Conservation (phyloP, 2,329 filamentous ascomycete genomes). For the Arthrobotrys pseudoclavata region DNA sequence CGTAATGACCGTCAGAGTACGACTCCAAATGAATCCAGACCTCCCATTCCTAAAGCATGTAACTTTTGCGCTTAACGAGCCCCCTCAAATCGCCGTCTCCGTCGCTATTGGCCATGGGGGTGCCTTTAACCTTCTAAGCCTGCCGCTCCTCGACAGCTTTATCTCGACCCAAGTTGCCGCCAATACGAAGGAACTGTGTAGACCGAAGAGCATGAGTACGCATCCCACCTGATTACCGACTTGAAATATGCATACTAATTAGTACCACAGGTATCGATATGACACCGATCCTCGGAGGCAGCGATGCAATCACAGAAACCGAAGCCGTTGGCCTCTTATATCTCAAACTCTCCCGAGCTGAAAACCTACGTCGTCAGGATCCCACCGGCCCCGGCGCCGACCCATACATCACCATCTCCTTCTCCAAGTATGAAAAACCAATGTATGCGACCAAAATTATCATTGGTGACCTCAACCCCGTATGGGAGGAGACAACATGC, state of each 20-base stretch:
- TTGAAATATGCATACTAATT: neutral
- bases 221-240: neutral
- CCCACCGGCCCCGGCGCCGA: constrained; percentile 91
- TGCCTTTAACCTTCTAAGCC: constrained; percentile 86
- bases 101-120: constrained; percentile 73
- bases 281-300: constrained; percentile 88
- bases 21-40: constrained; percentile 87
- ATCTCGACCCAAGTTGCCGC: constrained; percentile 94
- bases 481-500: constrained; percentile 90
- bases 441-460: constrained; percentile 98
- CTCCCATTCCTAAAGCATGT: constrained; percentile 92
- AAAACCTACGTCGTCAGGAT: constrained; percentile 92
- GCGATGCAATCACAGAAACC: constrained; percentile 91
- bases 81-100: constrained; percentile 88
- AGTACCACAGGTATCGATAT: constrained; percentile 76
- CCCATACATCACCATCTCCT: constrained; percentile 93
- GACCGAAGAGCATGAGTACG: constrained; percentile 92
- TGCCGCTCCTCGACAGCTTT: constrained; percentile 94
- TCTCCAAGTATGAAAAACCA: constrained; percentile 96
- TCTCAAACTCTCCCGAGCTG: constrained; percentile 88
- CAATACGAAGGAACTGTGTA: constrained; percentile 89
- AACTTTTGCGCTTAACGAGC: constrained; percentile 93
- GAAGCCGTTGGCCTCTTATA: constrained; percentile 88
- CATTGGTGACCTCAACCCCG: constrained; percentile 90
- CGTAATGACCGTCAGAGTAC: constrained; percentile 85